Evolutionary conservation across 495 filamentous ascomycete species (phyloP), one percentile per base, ranked within the genome.

Genomic region (Aspergillus panamensis): DNA sequence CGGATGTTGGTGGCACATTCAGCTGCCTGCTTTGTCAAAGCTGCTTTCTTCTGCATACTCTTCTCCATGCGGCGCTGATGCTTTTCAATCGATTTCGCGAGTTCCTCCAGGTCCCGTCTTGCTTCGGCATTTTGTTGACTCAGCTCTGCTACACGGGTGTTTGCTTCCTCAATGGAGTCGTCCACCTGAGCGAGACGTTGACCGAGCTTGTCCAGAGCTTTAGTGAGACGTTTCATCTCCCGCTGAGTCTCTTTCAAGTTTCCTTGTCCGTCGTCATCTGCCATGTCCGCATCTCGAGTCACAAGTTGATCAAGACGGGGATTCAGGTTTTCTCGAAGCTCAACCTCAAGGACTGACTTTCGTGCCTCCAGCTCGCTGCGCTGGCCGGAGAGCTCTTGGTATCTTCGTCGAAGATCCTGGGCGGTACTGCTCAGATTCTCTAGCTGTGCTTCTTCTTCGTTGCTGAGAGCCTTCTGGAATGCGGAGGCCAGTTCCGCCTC

Each of bases 1-100:
- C 92, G 86, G 60, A 99, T 97, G 54, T 93, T 94, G 61, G 88
- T 84, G 40, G 84, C 83, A 59, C 88, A 89, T 65, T 96, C 93
- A 2, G 83, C 80, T 6, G 86, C 87, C 66, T 90, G 86, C 62
- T 87, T 82, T 21, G 82, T 84, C 40, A 96, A 77, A 0, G 90
- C 77, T 4, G 90, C 87, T 65, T 89, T 89, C 74, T 91, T 93
- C 53, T 89, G 85, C 72, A 94, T 89, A 64, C 86, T 90, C 75
- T 91, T 94, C 67, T 97, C 93, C 81, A 96, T 90, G 49, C 83
- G 82, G 68, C 96, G 94, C 72, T 96, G 91, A 53, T 92, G 81
- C 56, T 88, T 90, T 66, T 94, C 89, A 55, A 97, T 96, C 8
- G 83, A 82, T 61, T 81, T 84, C 35, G 89, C 85, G 37, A 96